Evolutionary conservation across 108 stramenopile species (phyloP), one percentile per base, ranked within the genome.

Genomic region (Aurantiochytrium sp.): DNA sequence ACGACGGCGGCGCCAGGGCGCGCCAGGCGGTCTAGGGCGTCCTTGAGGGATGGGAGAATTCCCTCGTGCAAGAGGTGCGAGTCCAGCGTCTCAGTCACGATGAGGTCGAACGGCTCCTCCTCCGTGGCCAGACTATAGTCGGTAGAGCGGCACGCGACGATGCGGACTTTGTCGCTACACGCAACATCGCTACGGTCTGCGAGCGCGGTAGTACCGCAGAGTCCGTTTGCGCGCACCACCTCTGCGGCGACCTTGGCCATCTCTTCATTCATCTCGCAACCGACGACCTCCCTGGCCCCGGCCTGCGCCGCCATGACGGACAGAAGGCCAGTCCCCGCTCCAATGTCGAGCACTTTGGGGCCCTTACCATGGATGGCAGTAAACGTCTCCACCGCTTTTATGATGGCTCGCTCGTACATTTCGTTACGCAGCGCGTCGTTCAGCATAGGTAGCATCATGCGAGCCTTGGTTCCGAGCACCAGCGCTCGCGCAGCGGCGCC

Each of bases 261-360:
- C 4, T 86, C 59, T 24, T 89, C 88, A 50, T 89, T 92, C 89
- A 93, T 92, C 88, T 93, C 92, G 48, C 89, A 88, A 24, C 87
- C 91, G 22, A 87, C 87, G 41, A 93, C 92, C 17, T 39, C 54
- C 52, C 17, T 37, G 17, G 91, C 91, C 8, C 92, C 92, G 0
- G 89, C 87, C 36, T 85, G 19, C 6, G 89, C 92, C 17, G 90
- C 90, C 41, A 92, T 36, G 89, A 93, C 88, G 0, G 92, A 88
- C 37, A 93, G 87, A n/a, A 93, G 90, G 4, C 92, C 92, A 1
- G 92, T 92, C 4, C 92, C 92, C 12, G 88, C 50, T 27, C 92
- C 92, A 68, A 93, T 92, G 48, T 93, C 92, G 3, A 93, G 89
- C 87, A 93, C 91, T 1, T 89, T 54, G 4, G 92, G 92, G 0